Base-by-base conservation (phyloP, 108 stramenopile species). In the Bacterosira constricta region DNA sequence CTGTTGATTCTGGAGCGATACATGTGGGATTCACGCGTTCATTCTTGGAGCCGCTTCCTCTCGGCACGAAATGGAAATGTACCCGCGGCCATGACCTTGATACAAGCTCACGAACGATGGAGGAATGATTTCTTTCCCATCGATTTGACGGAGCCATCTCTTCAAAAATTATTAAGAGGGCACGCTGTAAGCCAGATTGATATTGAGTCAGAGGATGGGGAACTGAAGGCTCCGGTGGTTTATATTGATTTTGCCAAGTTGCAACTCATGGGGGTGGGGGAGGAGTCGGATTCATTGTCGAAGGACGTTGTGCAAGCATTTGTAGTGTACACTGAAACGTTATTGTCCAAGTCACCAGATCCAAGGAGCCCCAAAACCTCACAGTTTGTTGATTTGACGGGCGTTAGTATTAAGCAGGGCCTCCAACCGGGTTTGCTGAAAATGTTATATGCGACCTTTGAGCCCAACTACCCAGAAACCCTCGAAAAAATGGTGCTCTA, bases 401-500 rank as follows among this genome's bases (percentile, higher is more conserved):
- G 84, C 1, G 86, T 89, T 7, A 75, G 76, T 25, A 72, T 93
- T 6, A 88, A 82, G 18, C 69, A 60, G 47, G 92, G 92, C 1
- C 77, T 93, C 38, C 80, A 85, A n/a, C 83, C 80, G 6, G 85
- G 85, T 25, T 39, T 83, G 15, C 57, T 93, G 46, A 84, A 84
- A 41, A 84, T 88, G 58, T 76, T 93, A 26, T 90, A 93, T 73
- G 66, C 73, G 4, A 61, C 87, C 0, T 93, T 93, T 59, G 92
- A 93, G 62, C 86, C 92, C 9, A 93, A 69, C 58, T 90, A 93
- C 61, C 91, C 91, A 41, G 91, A 92, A 52, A 90, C 88, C 7
- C 58, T 91, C 17, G 44, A 57, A 47, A 86, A 86, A 59, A 88
- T 93, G 92, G 88, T 93, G 2, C 83, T 93, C 85, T 90, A 85